Percentiles rank a stretch among this genome's conserved stretches.
Conservation (phyloP, 371 early-diverging fungal genomes). For the Rhizomucor miehei region DNA sequence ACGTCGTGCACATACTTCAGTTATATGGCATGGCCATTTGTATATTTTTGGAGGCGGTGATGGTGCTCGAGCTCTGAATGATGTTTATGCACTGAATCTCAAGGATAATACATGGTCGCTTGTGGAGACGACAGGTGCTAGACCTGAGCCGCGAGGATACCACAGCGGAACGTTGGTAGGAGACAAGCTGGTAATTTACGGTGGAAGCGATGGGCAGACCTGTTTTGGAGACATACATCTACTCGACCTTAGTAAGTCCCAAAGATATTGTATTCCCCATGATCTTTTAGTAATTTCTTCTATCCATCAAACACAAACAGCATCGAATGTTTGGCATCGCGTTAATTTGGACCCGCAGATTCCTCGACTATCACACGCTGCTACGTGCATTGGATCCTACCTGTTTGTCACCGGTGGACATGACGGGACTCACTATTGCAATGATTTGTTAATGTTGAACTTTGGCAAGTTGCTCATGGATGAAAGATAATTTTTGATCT, state of each 20-base stretch:
- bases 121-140: conserved; percentile 54
- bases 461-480: conserved; percentile 47
- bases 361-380: conserved; percentile 78
- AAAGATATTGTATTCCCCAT: background rate
- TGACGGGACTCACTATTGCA: conserved; percentile 77
- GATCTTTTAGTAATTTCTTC: background rate
- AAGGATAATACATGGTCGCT: conserved; percentile 48
- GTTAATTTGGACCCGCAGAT: conserved; percentile 53
- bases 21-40: conserved; percentile 63
- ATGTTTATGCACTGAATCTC: conserved; percentile 56
- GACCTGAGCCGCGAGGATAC: conserved; percentile 79
- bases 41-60: conserved; percentile 92
- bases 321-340: conserved; percentile 46
- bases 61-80: conserved; percentile 69
- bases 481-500: background rate
- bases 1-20: conserved; percentile 78
- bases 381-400: conserved; percentile 81
- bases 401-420: conserved; percentile 87
- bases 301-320: conserved; percentile 1
- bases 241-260: conserved; percentile 57
- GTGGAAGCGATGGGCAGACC: conserved; percentile 87
- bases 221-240: conserved; percentile 81
- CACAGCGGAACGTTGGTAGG: conserved; percentile 83
- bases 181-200: conserved; percentile 77
- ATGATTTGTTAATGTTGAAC: conserved; percentile 76